These are phyloP conservation scores for Fusarium nodosum DNA, from an alignment of 2,329 filamentous ascomycete species.

Conservation along the genomic window DNA sequence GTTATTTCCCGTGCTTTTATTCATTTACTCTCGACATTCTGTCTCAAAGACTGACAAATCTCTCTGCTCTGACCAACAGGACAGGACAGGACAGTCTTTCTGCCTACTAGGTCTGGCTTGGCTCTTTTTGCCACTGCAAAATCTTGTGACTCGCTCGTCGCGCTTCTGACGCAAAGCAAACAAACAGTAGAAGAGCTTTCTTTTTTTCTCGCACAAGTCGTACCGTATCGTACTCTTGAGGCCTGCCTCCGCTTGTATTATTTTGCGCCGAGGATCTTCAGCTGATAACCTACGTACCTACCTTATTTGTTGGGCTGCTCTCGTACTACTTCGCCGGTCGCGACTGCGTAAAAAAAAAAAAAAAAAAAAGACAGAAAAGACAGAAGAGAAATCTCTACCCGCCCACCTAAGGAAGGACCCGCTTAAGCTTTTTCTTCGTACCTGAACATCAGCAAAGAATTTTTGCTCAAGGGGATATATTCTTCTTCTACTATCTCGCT, in stretches of 20 bases:
- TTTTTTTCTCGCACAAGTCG: slow-evolving; percentile 47
- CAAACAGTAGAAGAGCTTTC: slow-evolving; percentile 51
- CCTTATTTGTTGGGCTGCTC: slow-evolving; percentile 22
- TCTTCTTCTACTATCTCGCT: slow-evolving; percentile 22
- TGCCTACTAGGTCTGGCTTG: slow-evolving; percentile 16
- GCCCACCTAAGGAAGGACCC: slow-evolving; percentile 30
- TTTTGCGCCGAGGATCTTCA: slow-evolving; percentile 34
- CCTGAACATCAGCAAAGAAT: slow-evolving; percentile 39
- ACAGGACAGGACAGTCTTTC: not conserved
- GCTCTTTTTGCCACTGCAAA: slow-evolving; percentile 34
- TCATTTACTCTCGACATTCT: slow-evolving; percentile 17
- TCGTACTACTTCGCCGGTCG: slow-evolving; percentile 47
- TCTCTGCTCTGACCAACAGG: slow-evolving; percentile 24
- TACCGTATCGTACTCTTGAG: slow-evolving; percentile 48
- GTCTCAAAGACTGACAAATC: slow-evolving; percentile 37
- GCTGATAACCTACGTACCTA: slow-evolving; percentile 15
- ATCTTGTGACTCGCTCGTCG: slow-evolving; percentile 49
- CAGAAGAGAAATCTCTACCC: slow-evolving; percentile 18
- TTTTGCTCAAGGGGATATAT: slow-evolving; percentile 25
- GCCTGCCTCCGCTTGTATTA: slow-evolving; percentile 47
- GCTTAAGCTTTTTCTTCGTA: slow-evolving; percentile 42
- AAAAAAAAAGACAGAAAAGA: slow-evolving; percentile 43
- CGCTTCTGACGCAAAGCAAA: slow-evolving; percentile 44
- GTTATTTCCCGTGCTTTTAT: slow-evolving; percentile 26
- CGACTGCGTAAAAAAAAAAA: slow-evolving; percentile 51